Percentiles rank a stretch among this genome's conserved stretches.
phyloP scores from a whole-genome alignment of 306 rosid genomes.

The Medicago lupulina region DNA sequence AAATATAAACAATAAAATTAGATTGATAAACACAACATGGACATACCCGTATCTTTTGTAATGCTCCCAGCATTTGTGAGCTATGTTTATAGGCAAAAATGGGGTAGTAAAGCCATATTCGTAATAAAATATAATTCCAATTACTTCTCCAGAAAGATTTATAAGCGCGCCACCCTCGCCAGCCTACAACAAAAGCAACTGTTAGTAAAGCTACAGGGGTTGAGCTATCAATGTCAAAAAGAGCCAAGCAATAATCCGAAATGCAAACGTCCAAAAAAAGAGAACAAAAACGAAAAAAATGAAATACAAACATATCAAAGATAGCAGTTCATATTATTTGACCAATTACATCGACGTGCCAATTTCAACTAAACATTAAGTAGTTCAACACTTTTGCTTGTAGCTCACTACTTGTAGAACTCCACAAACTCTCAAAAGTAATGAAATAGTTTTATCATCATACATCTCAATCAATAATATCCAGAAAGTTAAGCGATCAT shows the following conservation, averaged over 20 bases:
- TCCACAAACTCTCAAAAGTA: no score
- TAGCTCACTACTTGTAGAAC: no score
- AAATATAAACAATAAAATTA: background rate
- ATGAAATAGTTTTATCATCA: conserved; percentile 1
- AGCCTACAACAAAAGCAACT: conserved; percentile 8
- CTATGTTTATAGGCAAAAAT: background rate
- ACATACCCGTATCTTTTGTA: conserved; percentile 14
- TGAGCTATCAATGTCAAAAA: background rate
- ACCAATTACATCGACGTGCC: no score
- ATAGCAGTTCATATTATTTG: no score
- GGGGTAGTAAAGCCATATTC: background rate
- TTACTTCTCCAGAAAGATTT: background rate
- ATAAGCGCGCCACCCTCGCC: conserved; percentile 9
- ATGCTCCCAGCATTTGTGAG: conserved; percentile 12
- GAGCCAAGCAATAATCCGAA: background rate
- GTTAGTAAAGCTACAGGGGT: background rate
- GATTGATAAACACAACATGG: conserved; percentile 2
- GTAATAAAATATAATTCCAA: background rate
- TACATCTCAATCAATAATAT: conserved; percentile 1
- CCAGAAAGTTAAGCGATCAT: background rate
- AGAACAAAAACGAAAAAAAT: no score
- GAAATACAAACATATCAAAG: background rate
- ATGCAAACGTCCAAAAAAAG: no score
- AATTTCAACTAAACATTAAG: no score
- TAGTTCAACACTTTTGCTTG: no score